Conservation (phyloP, 495 filamentous ascomycete genomes). For the Cercophora scortea region DNA sequence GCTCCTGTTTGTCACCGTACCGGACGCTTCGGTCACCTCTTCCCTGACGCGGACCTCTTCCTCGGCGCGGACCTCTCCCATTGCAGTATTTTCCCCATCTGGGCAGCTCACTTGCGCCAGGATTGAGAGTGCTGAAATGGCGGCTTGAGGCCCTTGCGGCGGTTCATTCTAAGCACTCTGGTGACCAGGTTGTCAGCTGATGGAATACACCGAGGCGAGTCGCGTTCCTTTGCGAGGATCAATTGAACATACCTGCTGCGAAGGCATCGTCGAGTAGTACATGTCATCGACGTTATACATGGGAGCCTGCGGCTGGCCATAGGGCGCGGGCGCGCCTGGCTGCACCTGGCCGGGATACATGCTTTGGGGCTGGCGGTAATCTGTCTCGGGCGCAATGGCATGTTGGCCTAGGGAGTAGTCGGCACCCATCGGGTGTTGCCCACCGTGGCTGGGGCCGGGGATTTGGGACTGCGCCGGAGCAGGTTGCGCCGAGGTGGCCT, state of each 20-base stretch:
- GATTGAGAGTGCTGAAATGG: no score
- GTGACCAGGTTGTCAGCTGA: no score
- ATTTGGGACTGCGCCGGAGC: slow-evolving; percentile 48
- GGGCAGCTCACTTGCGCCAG: no score
- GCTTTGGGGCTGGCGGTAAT: slow-evolving; percentile 64
- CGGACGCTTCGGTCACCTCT: no score
- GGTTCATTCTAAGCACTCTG: no score
- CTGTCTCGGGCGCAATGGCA: slow-evolving; percentile 54
- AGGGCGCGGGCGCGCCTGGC: slow-evolving; percentile 56
- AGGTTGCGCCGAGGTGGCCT: slow-evolving; percentile 30
- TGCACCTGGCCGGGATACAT: slow-evolving; percentile 78
- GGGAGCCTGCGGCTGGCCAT: slow-evolving; percentile 60
- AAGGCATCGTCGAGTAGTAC: slow-evolving; percentile 78
- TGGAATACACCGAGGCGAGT: no score
- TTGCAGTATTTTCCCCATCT: no score
- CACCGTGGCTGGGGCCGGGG: slow-evolving; percentile 52
- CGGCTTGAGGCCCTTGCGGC: no score
- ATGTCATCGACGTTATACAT: slow-evolving; percentile 83
- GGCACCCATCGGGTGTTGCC: slow-evolving; percentile 35
- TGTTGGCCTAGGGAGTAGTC: slow-evolving; percentile 48
- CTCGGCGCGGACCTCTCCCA: no score
- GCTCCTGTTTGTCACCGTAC: no score
- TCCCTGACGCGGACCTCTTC: no score
- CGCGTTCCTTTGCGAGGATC: no score
- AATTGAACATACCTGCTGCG: slow-evolving; percentile 63